Evolutionary conservation across 2,329 filamentous ascomycete genomes (phyloP).

Genomic region (Scedosporium apiospermum): DNA sequence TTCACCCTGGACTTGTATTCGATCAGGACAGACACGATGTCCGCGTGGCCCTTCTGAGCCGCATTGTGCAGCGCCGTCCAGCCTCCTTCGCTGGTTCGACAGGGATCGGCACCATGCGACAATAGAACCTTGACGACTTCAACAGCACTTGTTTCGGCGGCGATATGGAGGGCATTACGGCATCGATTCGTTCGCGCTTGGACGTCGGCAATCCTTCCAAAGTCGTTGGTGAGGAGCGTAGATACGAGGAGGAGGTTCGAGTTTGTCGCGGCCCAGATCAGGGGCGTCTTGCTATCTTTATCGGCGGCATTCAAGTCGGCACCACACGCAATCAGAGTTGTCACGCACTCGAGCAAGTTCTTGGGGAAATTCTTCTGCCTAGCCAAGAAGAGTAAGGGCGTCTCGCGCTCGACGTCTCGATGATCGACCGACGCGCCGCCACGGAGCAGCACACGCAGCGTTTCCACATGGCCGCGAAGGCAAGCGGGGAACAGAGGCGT

Average conservation of each 20-base stretch:
- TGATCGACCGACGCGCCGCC: not conserved
- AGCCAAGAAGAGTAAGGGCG: not conserved
- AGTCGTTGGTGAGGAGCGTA: constrained; percentile 17
- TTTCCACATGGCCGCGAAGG: constrained; percentile 1
- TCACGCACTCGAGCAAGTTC: not conserved
- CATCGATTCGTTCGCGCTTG: constrained; percentile 19
- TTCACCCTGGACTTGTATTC: constrained; percentile 19
- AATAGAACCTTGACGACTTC: constrained; percentile 18
- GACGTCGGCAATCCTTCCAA: constrained; percentile 17
- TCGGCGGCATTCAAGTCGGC: constrained; percentile 13
- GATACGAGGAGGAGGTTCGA: constrained; percentile 21
- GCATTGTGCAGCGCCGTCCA: constrained; percentile 7
- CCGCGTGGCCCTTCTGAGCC: constrained; percentile 6
- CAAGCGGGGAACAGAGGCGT: constrained; percentile 1
- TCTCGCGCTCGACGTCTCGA: not conserved
- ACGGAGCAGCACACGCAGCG: not conserved
- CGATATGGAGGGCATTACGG: constrained; percentile 21
- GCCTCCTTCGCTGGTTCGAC: constrained; percentile 1
- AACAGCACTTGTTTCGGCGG: constrained; percentile 18
- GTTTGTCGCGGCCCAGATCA: constrained; percentile 16
- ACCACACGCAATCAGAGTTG: constrained; percentile 10
- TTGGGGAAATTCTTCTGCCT: not conserved
- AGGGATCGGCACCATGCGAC: not conserved
- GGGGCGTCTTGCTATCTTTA: constrained; percentile 11
- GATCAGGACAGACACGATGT: constrained; percentile 15